Base-by-base conservation (phyloP, 2,329 filamentous ascomycete genomes). In the Lachnellula cervina region DNA sequence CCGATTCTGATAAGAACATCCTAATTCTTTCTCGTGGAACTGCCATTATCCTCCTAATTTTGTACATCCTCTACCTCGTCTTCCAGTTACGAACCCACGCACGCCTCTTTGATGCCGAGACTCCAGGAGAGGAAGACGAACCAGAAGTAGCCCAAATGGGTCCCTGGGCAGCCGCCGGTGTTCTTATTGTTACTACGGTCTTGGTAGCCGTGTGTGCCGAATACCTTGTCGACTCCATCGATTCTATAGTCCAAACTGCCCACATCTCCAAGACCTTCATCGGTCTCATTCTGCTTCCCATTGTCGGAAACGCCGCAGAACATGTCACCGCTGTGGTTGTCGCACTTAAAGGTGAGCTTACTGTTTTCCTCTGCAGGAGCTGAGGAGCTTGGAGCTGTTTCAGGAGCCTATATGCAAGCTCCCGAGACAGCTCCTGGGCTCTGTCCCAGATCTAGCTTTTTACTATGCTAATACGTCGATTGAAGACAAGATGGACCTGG, bases 271-370 rank as follows among this genome's bases (percentile, higher is more conserved):
- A 88, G 72, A 89, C 85, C 1, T 92, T 92, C 64, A 90, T 92
- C 64, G 88, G 88, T 76, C 75, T 91, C 49, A 89, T 91, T 49
- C 74, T 91, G 19, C 87, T 91, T 49, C 88, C 88, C 3, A 90
- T 91, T 62, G 88, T 91, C 34, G 88, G 88, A 44, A 91, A 91
- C 65, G 88, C 88, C 2, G 88, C 88, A 2, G 88, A 92, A 70
- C 88, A 92, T 66, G 88, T 91, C 40, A 92, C 89, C 1, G 89
- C 89, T 17, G 86, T 90, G 17, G 86, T 91, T 32, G 88, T 92
- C 25, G 88, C 89, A n/a, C n/a, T n/a, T n/a, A n/a, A n/a, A n/a
- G n/a, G n/a, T n/a, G n/a, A n/a, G n/a, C n/a, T n/a, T n/a, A n/a
- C n/a, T n/a, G n/a, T n/a, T n/a, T n/a, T n/a, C n/a, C n/a, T n/a